These are phyloP conservation scores for Lasiodiplodia sp. DNA, from an alignment of 2,329 filamentous ascomycete species.

Conservation along the genomic window DNA sequence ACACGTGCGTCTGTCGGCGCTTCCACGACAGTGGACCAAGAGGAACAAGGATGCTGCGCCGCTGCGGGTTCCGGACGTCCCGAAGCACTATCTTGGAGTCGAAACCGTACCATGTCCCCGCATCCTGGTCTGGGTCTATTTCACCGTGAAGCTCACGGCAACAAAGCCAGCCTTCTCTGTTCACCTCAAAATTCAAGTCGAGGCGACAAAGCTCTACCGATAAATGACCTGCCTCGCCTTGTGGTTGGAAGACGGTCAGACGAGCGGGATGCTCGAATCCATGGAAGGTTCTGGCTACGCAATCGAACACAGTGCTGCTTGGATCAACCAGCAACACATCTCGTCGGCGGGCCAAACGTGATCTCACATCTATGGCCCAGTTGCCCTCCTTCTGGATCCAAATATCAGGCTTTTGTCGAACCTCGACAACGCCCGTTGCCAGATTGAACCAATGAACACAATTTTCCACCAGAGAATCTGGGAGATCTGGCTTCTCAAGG, in stretches of 20 bases:
- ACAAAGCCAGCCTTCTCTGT: constrained; percentile 50
- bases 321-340: constrained; percentile 57
- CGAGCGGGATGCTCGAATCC: constrained; percentile 57
- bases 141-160: constrained; percentile 59
- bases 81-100: constrained; percentile 65
- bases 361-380: constrained; percentile 51
- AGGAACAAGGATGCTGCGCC: constrained; percentile 63
- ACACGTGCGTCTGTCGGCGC: constrained; percentile 53
- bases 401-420: constrained; percentile 54
- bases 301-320: constrained; percentile 49
- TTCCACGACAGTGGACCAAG: constrained; percentile 48
- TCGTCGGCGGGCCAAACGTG: constrained; percentile 39
- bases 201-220: constrained; percentile 61
- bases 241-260: constrained; percentile 59
- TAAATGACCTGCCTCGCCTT: constrained; percentile 35
- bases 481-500: constrained; percentile 55
- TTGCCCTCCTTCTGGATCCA: constrained; percentile 51
- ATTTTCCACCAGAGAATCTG: constrained; percentile 56
- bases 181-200: constrained; percentile 63
- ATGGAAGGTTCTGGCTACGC: constrained; percentile 55
- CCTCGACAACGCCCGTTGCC: constrained; percentile 55
- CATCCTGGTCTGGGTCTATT: constrained; percentile 61
- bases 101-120: constrained; percentile 67
- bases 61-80: constrained; percentile 47
- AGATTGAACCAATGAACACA: constrained; percentile 70